Base-by-base conservation (phyloP, 2,329 filamentous ascomycete species). In the Phyllosticta citrichinensis region DNA sequence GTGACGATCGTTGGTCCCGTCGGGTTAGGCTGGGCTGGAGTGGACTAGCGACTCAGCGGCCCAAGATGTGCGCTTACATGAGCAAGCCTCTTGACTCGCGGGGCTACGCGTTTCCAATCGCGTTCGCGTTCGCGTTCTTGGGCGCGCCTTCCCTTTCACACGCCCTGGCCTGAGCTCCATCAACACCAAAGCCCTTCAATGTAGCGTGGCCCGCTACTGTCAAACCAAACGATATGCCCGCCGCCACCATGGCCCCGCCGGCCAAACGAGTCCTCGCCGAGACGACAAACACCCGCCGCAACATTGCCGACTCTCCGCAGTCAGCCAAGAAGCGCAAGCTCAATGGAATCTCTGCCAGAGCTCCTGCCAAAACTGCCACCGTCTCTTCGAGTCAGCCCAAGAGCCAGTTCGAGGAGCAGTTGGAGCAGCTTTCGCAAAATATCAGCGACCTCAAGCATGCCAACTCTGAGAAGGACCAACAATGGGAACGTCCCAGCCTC, bases 351-450 rank as follows among this genome's bases (percentile, higher is more conserved):
- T 81, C 81, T 62, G 80, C 88, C 67, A 83, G 81, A 60, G 82
- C 84, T 60, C 86, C 87, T 3, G 83, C 87, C 66, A 83, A 82
- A 70, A 80, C 77, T n/a, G 79, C 76, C 11, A 82, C 83, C 66
- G 66, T 58, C 17, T 24, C 69, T 72, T 85, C 62, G 81, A 64
- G 93, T 88, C 90, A 92, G 74, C 83, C 84, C 17, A 97, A 96
- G 77, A 96, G 91, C 72, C 83, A 88, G 60, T 99, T 99, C 72
- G 87, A 88, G 62, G 91, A 97, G 71, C 90, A 96, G 2, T 81
- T 99, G 64, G 93, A 97, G 80, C 96, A 96, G 79, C 83, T 99
- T 75, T 94, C 91, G 64, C 93, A 97, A 75, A 91, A 97, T 71
- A 92, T 97, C 64, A 87, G 84, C 24, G 88, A 87, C 20, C 80